Base-by-base conservation (phyloP, 441 rosid genomes). In the Pelargonium citronellum region DNA sequence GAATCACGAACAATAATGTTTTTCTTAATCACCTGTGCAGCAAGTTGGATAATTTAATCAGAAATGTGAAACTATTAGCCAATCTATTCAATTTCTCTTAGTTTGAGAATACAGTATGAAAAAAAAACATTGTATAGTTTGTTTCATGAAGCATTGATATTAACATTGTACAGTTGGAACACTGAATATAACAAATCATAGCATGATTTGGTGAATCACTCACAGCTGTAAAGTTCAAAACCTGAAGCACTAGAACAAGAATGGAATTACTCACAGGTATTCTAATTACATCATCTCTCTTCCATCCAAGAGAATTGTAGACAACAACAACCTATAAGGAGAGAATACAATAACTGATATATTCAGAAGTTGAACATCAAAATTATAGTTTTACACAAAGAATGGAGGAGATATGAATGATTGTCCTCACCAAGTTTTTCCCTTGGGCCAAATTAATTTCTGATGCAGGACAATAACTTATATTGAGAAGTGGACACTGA, bases 291-390 rank as follows among this genome's bases (percentile, higher is more conserved):
- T 95, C 96, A 63, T 82, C 87, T 82, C 99, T 87, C 80, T 86
- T 82, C 99, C 98, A 95, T 80, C 98, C 99, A 68, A 95, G 92
- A 67, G 99, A 77, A 80, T 95, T 95, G 83, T 95, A 95, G 69
- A 87, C 88, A 75, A 92, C 83, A 73, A 91, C 82, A 63, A 84
- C 73, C 99, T 92, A 76, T 76, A 80, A 73, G 69, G 69, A 72
- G 70, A 75, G 77, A 34, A 70, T 34, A 70, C 53, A 30, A 74
- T n/a, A 69, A 49, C 4, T 7, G n/a, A 74, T 62, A 34, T 53
- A 64, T 77, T 55, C 68, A 72, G 70, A 55, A 69, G 60, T 41
- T 65, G 66, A 17, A 65, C 72, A 16, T 66, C 39, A 51, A 69
- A 64, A 53, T 22, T 53, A 53, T 7, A 53, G 60, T 34, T 34